phyloP scores from a whole-genome alignment of 2,329 filamentous ascomycete genomes.

The Trichoderma sp. region DNA sequence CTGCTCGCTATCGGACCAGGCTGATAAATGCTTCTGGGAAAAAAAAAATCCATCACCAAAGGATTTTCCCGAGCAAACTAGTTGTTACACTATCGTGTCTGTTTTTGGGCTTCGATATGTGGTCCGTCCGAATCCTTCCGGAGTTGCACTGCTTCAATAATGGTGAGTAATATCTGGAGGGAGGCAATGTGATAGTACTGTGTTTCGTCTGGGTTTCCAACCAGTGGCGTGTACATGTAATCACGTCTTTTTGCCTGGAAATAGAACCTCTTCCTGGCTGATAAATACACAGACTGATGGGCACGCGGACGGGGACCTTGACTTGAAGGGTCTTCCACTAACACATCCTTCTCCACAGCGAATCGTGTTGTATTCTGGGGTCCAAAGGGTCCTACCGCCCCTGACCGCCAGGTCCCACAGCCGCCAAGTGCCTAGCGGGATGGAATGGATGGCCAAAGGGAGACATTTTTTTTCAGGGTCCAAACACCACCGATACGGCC shows the following conservation, averaged over 20 bases:
- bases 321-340: background rate
- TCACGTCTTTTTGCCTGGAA: background rate
- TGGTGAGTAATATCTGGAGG: background rate
- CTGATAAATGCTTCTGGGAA: background rate
- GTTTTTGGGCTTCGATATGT: background rate
- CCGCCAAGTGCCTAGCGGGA: constrained; percentile 22
- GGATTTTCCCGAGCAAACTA: background rate
- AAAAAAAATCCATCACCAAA: background rate
- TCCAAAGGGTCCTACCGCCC: constrained; percentile 18
- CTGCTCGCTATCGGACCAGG: background rate
- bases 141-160: background rate
- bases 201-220: background rate
- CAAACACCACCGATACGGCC: constrained; percentile 5
- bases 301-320: background rate
- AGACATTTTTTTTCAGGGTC: constrained; percentile 14
- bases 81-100: background rate
- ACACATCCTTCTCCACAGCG: constrained; percentile 1
- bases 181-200: background rate
- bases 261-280: constrained; percentile 11
- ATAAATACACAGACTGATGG: constrained; percentile 14
- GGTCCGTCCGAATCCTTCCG: background rate
- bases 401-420: constrained; percentile 10
- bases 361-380: constrained; percentile 23
- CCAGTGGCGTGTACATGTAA: constrained; percentile 14
- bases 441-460: constrained; percentile 9